Percentiles rank a stretch among this genome's conserved stretches.
Conservation (phyloP, 768 basidiomycete species). For the Lactifluus pinguis region DNA sequence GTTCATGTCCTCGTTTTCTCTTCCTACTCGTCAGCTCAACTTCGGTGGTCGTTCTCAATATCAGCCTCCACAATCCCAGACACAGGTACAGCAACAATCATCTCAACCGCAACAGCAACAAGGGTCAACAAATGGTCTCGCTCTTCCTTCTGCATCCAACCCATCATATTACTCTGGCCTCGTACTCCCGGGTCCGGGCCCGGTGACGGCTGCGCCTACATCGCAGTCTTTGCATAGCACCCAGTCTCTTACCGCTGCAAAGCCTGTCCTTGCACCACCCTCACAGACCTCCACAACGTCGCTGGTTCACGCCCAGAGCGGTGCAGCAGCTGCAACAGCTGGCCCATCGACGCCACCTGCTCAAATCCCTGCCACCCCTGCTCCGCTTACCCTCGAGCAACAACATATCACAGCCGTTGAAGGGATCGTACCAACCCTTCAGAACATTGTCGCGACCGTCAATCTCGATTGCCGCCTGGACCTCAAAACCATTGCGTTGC, state of each 20-base stretch:
- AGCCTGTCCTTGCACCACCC: constrained; percentile 25
- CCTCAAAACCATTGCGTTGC: constrained; percentile 95
- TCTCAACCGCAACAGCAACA: constrained; percentile 30
- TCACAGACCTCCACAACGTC: constrained; percentile 21
- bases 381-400: constrained; percentile 74
- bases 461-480: constrained; percentile 95
- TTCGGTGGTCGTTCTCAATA: constrained; percentile 60
- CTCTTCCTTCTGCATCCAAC: constrained; percentile 39
- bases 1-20: constrained; percentile 45
- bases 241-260: constrained; percentile 22
- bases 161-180: constrained; percentile 34
- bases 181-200: constrained; percentile 45
- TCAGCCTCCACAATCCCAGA: constrained; percentile 28
- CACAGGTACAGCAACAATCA: constrained; percentile 39
- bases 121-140: constrained; percentile 44
- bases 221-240: constrained; percentile 29
- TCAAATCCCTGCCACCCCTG: constrained; percentile 59
- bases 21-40: constrained; percentile 71
- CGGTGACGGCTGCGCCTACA: constrained; percentile 37
- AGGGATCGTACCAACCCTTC: constrained; percentile 97
- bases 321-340: constrained; percentile 35
- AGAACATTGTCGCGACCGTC: constrained; percentile 99
- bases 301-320: constrained; percentile 15
- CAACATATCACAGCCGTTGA: constrained; percentile 95
- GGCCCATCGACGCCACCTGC: constrained; percentile 48